phyloP scores from a whole-genome alignment of 495 filamentous ascomycete species.

The Evansstolkia leycettana region DNA sequence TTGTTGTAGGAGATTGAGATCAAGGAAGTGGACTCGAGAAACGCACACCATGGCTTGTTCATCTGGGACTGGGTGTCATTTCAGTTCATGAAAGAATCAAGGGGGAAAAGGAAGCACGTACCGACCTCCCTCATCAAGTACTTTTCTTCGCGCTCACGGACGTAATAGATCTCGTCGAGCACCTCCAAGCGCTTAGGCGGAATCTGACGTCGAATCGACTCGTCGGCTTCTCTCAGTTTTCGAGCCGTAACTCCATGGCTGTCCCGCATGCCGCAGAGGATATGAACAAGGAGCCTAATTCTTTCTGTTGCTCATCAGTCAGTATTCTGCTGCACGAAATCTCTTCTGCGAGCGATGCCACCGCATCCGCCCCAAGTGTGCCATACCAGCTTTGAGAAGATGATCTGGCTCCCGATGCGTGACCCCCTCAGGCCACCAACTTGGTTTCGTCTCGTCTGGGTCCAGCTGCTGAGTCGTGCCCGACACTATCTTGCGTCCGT shows the following conservation, averaged over 20 bases:
- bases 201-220: conserved; percentile 31
- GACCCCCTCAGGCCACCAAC: conserved; percentile 64
- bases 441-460: conserved; percentile 39
- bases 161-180: conserved; percentile 53
- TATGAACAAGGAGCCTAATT: conserved; percentile 45
- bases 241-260: conserved; percentile 25
- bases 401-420: conserved; percentile 74
- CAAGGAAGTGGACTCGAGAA: conserved; percentile 21
- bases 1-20: conserved; percentile 2
- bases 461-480: conserved; percentile 23
- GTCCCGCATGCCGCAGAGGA: conserved; percentile 35
- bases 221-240: conserved; percentile 27
- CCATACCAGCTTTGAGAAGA: conserved; percentile 53
- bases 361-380: conserved; percentile 17
- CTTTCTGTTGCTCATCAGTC: conserved; percentile 37
- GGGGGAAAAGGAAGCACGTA: conserved; percentile 16
- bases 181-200: conserved; percentile 26
- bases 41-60: conserved; percentile 14
- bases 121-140: conserved; percentile 44
- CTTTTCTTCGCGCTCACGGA: conserved; percentile 49
- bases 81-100: neutral
- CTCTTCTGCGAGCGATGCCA: no score
- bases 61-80: conserved; percentile 5
- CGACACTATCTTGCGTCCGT: conserved; percentile 34
- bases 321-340: conserved; percentile 1